Evolutionary conservation across 2,329 filamentous ascomycete species (phyloP).

Genomic region (Pestalotiopsis sp.): DNA sequence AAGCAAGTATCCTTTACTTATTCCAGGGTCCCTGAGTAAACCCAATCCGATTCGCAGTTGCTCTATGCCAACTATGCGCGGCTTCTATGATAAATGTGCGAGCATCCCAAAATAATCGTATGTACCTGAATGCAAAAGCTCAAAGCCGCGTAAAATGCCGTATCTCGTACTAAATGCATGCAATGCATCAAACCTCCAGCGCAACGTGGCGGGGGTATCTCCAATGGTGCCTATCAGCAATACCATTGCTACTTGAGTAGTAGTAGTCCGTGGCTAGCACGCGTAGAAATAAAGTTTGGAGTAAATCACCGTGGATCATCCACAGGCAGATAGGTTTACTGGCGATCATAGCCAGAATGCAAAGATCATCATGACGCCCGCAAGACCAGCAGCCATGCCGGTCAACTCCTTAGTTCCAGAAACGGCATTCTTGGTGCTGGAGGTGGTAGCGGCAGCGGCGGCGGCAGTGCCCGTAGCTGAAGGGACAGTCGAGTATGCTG

Average conservation of each 20-base stretch:
- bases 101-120: slow-evolving; percentile 13
- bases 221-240: not conserved
- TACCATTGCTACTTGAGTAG: not conserved
- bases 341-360: slow-evolving; percentile 46
- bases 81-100: not conserved
- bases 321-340: not conserved
- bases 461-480: slow-evolving; percentile 29
- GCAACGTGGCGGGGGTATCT: slow-evolving; percentile 5
- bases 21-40: not conserved
- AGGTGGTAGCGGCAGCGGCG: slow-evolving; percentile 27
- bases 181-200: not conserved
- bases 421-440: slow-evolving; percentile 40
- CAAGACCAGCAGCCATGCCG: slow-evolving; percentile 49
- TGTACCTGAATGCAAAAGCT: slow-evolving; percentile 17
- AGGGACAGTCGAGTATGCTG: slow-evolving; percentile 25
- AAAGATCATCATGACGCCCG: slow-evolving; percentile 53
- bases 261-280: not conserved
- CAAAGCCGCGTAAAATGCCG: slow-evolving; percentile 21
- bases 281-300: not conserved
- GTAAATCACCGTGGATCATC: not conserved
- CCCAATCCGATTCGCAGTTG: not conserved
- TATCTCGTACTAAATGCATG: not conserved
- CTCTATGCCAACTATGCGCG: not conserved
- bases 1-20: not conserved
- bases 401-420: slow-evolving; percentile 47